phyloP scores from a whole-genome alignment of 192 early-diverging fungal species.

The Phlyctochytrium arcticum region DNA sequence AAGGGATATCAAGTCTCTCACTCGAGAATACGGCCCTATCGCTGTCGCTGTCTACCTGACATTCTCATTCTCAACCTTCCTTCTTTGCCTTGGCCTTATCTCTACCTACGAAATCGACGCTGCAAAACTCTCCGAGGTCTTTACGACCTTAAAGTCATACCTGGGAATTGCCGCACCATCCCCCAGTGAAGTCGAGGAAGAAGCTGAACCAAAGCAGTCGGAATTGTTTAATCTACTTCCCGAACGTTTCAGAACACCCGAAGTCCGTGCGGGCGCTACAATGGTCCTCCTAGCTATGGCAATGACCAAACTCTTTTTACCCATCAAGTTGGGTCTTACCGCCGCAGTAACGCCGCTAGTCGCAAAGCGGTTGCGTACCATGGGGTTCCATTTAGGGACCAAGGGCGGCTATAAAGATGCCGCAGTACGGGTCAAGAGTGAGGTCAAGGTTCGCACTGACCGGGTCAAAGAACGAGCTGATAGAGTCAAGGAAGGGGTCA shows the following conservation, averaged over 20 bases:
- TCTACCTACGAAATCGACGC: constrained; percentile 38
- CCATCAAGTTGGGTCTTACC: constrained; percentile 43
- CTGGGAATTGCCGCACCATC: constrained; percentile 27
- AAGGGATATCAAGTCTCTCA: constrained; percentile 31
- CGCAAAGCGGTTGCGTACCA: constrained; percentile 33
- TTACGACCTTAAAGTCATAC: constrained; percentile 11
- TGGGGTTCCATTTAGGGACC: constrained; percentile 38
- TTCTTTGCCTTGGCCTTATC: constrained; percentile 36
- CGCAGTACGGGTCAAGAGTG: constrained; percentile 16
- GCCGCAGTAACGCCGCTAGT: constrained; percentile 36
- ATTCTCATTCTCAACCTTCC: constrained; percentile 36
- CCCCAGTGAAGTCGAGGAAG: background rate
- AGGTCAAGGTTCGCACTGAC: constrained; percentile 20
- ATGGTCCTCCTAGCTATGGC: constrained; percentile 48
- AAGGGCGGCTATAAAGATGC: constrained; percentile 33
- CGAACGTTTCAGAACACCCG: background rate
- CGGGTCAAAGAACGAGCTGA: background rate
- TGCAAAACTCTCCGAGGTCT: constrained; percentile 14
- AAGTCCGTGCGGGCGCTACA: constrained; percentile 25
- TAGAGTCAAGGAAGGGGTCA: background rate
- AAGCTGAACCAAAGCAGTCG: background rate
- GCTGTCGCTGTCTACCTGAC: constrained; percentile 39
- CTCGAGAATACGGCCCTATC: constrained; percentile 48
- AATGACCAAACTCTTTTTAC: constrained; percentile 54
- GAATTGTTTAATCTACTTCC: constrained; percentile 15